A percentile compares a stretch with the other conserved stretches of the same genome.
phyloP scores from a whole-genome alignment of 371 early-diverging fungal species.

The Paraphysoderma sedebokerense region DNA sequence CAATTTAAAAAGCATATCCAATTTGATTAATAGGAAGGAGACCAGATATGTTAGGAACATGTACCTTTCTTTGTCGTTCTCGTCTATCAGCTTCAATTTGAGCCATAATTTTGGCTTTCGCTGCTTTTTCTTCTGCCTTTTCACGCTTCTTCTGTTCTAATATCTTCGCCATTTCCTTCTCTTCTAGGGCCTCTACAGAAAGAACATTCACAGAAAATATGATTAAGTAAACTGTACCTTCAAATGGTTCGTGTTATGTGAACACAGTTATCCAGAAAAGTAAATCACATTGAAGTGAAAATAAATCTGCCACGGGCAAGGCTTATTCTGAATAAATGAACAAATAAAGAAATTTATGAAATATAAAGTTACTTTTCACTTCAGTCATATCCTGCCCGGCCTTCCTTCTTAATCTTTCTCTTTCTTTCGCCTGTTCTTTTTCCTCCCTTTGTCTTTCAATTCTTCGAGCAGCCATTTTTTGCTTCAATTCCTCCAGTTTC shows the following conservation, averaged over 20 bases:
- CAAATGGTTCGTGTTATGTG: no score
- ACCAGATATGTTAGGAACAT: neutral
- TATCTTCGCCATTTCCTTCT: slow-evolving; percentile 1
- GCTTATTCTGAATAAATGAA: no score
- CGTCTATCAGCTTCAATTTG: slow-evolving; percentile 6
- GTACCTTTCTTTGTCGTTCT: slow-evolving; percentile 1
- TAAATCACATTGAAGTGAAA: no score
- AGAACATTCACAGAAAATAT: no score
- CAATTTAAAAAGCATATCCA: neutral
- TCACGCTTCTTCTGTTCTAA: slow-evolving; percentile 5
- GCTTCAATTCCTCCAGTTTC: slow-evolving; percentile 9
- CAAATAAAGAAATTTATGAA: no score
- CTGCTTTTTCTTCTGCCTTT: slow-evolving; percentile 3
- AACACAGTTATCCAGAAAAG: no score
- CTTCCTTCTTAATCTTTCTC: slow-evolving; percentile 2
- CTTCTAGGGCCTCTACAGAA: neutral
- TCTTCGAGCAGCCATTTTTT: slow-evolving; percentile 4
- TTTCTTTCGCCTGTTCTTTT: neutral
- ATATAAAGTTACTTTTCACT: neutral
- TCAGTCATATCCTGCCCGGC: slow-evolving; percentile 4
- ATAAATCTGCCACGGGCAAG: no score
- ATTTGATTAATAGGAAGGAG: no score
- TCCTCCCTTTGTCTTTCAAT: slow-evolving; percentile 2
- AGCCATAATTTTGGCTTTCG: slow-evolving; percentile 3
- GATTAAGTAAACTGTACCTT: no score